These are phyloP conservation scores for Phanerodontia chrysosporium DNA, from an alignment of 768 basidiomycete species.

Conservation along the genomic window DNA sequence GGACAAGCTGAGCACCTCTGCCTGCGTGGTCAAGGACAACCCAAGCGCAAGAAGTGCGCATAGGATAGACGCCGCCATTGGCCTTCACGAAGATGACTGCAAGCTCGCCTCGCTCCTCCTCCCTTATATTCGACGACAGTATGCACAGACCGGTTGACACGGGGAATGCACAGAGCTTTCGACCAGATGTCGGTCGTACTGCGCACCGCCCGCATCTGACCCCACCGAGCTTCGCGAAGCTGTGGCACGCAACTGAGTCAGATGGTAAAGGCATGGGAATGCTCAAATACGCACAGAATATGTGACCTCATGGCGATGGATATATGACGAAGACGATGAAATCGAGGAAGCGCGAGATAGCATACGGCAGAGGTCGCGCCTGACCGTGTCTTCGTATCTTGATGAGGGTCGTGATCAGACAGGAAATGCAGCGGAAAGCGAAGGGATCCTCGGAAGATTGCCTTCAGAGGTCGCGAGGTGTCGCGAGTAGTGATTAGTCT, in stretches of 20 bases:
- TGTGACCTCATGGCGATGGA: neutral
- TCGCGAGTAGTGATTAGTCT: no score
- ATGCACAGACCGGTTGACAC: neutral
- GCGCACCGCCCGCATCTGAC: no score
- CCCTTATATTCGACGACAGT: neutral
- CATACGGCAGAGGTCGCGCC: neutral
- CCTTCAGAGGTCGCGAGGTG: no score
- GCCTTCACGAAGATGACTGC: neutral
- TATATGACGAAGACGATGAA: neutral
- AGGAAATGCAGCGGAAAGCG: no score
- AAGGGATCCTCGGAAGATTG: no score
- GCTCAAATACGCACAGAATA: neutral
- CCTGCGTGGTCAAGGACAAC: conserved; percentile 10
- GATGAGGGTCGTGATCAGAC: no score
- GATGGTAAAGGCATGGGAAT: neutral
- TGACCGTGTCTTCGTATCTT: neutral
- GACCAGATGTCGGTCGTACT: no score
- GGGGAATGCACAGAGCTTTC: no score
- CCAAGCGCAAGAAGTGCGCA: neutral
- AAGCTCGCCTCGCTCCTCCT: neutral
- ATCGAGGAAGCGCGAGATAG: neutral
- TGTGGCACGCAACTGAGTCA: neutral
- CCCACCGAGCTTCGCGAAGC: no score
- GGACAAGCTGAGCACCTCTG: conserved; percentile 36
- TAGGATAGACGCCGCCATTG: neutral